Base-by-base conservation (phyloP, 495 filamentous ascomycete species). In the Aspergillus olivimuriae region DNA sequence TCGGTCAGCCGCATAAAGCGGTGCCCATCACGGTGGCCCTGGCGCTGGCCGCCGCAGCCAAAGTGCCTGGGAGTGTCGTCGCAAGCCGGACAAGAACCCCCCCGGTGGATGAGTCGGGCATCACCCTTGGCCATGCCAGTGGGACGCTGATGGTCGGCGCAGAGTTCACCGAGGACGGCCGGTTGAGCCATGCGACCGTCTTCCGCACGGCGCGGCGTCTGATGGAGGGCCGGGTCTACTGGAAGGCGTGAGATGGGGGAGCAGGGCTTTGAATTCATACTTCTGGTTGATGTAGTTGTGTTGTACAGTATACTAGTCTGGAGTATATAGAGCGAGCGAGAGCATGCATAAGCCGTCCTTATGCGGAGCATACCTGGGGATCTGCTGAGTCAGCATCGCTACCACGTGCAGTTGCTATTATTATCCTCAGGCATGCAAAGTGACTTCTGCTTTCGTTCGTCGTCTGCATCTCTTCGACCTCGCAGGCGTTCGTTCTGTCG, bases 221-320 rank as follows among this genome's bases (percentile, higher is more conserved):
- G 47, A 76, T 80, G 66, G 72, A 74, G 34, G 77, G 78, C 5
- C 54, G 66, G 18, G 68, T 79, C 5, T 78, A 60, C 47, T 79
- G 71, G 63, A 75, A 64, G 55, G 34, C n/a, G n/a, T n/a, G n/a
- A n/a, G n/a, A n/a, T n/a, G n/a, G n/a, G n/a, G n/a, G n/a, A n/a
- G n/a, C n/a, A 28, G 11, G 24, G 24, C 24, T 28, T 28, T 6
- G 24, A 28, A n/a, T n/a, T n/a, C n/a, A n/a, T n/a, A n/a, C n/a
- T n/a, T n/a, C n/a, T n/a, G n/a, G n/a, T n/a, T n/a, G n/a, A n/a
- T n/a, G n/a, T n/a, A n/a, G n/a, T n/a, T n/a, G n/a, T n/a, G n/a
- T n/a, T n/a, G n/a, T n/a, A n/a, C n/a, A n/a, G n/a, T n/a, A n/a
- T n/a, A n/a, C n/a, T n/a, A n/a, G n/a, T n/a, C n/a, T n/a, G n/a